Base-by-base conservation (phyloP, 768 basidiomycete species). In the Austroboletus festivus region DNA sequence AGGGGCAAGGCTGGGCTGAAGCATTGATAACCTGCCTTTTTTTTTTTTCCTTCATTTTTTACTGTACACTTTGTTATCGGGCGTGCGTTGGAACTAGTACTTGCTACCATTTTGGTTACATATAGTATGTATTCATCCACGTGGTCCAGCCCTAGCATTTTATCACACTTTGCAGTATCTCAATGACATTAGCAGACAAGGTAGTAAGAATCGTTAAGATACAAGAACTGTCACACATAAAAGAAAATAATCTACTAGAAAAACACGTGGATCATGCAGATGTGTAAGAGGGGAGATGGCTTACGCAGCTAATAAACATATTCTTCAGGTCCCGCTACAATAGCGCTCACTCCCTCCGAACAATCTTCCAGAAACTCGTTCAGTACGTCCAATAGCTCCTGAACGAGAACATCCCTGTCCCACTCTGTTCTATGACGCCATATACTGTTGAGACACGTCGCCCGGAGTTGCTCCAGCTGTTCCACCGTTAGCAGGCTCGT, bases 401-500 rank as follows among this genome's bases (percentile, higher is more conserved):
- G 62, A 2, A 95, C 63, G 43, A 94, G 71, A 6, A 61, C 67
- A 56, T 80, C 77, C 39, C 94, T 76, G 60, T 96, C 80, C 96
- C 96, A 99, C 28, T 87, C 86, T 12, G 73, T 71, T 30, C 93
- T 71, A 53, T 81, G 82, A 23, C 81, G 73, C 94, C 94, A 99
- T n/a, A 97, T 76, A 42, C 73, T 73, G 35, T 83, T 81, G 21
- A 93, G 78, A 57, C 83, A 86, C 3, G 79, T 82, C 8, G 96
- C 94, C 5, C 96, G 81, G 6, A 99, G 75, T 67, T 98, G 93
- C 63, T 98, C 96, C 6, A 99, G 78, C 62, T 95, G 83, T 62
- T 99, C 96, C 42, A 97, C 76, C 21, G 75, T 89, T 37, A 97
- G 71, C 0, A 61, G 62, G 6, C 51, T 62, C 1, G 95, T 96